Evolutionary conservation across 768 basidiomycete genomes (phyloP), one percentile per base, ranked within the genome.

Genomic region (Galerina sulciceps): DNA sequence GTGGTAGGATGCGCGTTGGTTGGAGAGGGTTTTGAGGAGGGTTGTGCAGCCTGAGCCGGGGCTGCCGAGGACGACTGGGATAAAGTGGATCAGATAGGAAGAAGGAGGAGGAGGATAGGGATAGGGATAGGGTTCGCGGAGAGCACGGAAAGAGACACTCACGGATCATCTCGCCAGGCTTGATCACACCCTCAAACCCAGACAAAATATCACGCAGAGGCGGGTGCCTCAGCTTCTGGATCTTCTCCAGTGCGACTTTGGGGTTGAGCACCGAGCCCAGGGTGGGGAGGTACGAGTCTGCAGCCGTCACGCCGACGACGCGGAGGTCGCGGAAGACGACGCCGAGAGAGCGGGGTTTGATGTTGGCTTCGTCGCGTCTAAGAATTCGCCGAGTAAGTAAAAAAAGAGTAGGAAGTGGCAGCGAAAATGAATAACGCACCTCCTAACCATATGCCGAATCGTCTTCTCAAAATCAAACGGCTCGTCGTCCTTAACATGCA

Each of bases 31-130:
- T 71, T 94, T 94, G 47, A 97, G 83, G 48, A 97, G 78, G 0
- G 94, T 93, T 13, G 83, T 86, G 69, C 94, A 96, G 1, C 94
- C 94, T 0, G 91, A 86, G 13, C 90, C 90, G 0, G 94, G 94
- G 41, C 92, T 81, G 42, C 94, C 94, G 15, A 95, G 80, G 15
- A 94, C 93, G 20, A 96, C 90, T 90, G 64, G 2, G 51, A 11
- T n/a, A n/a, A 14, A 34, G 54, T 11, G 38, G 48, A 47, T n/a
- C n/a, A n/a, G n/a, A n/a, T n/a, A n/a, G n/a, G n/a, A n/a, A n/a
- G n/a, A n/a, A n/a, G n/a, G n/a, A n/a, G n/a, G n/a, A n/a, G n/a
- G n/a, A n/a, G n/a, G n/a, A n/a, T n/a, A n/a, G n/a, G n/a, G 35
- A n/a, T 10, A 9, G 15, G 22, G n/a, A 18, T 13, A 6, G 81